Evolutionary conservation across 495 filamentous ascomycete species (phyloP).

Genomic region (Aspergillus saccharolyticus): DNA sequence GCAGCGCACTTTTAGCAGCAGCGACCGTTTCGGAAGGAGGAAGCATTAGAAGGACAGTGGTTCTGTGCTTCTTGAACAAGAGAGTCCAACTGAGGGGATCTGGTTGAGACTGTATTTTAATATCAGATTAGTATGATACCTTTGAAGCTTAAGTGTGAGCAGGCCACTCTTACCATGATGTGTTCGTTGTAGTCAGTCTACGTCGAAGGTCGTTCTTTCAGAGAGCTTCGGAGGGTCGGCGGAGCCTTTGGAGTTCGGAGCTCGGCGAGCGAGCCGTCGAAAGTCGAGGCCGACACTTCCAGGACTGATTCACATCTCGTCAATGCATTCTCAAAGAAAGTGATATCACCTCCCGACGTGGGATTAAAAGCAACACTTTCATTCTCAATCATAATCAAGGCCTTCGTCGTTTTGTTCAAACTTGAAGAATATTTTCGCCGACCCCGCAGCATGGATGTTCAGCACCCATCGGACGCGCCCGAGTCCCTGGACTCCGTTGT

Average conservation of each 20-base stretch:
- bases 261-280: conserved; percentile 12
- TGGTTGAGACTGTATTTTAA: conserved; percentile 19
- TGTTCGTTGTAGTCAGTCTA: too few species aligned
- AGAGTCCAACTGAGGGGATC: conserved; percentile 54
- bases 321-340: neutral
- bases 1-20: conserved; percentile 58
- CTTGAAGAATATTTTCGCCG: too few species aligned
- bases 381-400: too few species aligned
- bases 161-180: conserved; percentile 16
- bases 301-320: neutral
- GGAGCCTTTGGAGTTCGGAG: conserved; percentile 14
- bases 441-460: conserved; percentile 24
- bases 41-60: conserved; percentile 70
- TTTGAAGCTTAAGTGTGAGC: neutral
- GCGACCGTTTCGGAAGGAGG: conserved; percentile 55
- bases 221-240: conserved; percentile 17
- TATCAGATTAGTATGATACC: conserved; percentile 1
- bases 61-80: conserved; percentile 72
- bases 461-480: conserved; percentile 14
- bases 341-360: neutral
- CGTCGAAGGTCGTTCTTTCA: too few species aligned
- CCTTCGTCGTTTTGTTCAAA: too few species aligned
- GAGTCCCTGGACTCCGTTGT: neutral
- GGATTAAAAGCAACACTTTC: too few species aligned
- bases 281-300: neutral